phyloP scores from a whole-genome alignment of 768 basidiomycete species.

The Boletellus sp. region DNA sequence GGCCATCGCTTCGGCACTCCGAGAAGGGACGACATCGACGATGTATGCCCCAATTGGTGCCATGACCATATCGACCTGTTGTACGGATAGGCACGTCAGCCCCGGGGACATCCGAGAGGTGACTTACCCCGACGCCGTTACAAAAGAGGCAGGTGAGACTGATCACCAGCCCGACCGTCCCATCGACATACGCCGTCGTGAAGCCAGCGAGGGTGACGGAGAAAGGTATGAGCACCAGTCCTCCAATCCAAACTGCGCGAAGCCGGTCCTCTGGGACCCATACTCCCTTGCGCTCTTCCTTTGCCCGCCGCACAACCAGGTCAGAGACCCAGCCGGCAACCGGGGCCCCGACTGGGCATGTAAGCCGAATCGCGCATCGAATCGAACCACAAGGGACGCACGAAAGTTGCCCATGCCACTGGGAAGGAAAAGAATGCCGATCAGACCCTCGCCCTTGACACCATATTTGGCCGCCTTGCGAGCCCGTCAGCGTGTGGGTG shows the following conservation, averaged over 20 bases:
- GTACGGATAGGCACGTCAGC: not conserved
- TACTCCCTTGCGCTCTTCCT: constrained; percentile 45
- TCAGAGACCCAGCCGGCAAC: constrained; percentile 61
- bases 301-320: constrained; percentile 44
- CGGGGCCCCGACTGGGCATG: constrained; percentile 51
- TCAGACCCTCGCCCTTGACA: constrained; percentile 18
- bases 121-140: constrained; percentile 60
- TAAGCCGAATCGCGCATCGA: not conserved
- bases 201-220: constrained; percentile 49
- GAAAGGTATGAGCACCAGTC: constrained; percentile 48
- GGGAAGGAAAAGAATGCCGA: constrained; percentile 26
- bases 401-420: constrained; percentile 26
- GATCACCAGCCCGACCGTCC: constrained; percentile 45
- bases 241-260: constrained; percentile 46
- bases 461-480: constrained; percentile 46
- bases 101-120: not conserved
- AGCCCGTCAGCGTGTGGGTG: not conserved
- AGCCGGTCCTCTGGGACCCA: constrained; percentile 73
- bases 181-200: constrained; percentile 47
- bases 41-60: constrained; percentile 54
- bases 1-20: constrained; percentile 63
- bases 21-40: constrained; percentile 56
- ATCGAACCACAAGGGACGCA: constrained; percentile 1
- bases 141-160: constrained; percentile 56
- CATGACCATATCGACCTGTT: constrained; percentile 54